phyloP scores from a whole-genome alignment of 495 filamentous ascomycete genomes.

The Penicillium herquei region DNA sequence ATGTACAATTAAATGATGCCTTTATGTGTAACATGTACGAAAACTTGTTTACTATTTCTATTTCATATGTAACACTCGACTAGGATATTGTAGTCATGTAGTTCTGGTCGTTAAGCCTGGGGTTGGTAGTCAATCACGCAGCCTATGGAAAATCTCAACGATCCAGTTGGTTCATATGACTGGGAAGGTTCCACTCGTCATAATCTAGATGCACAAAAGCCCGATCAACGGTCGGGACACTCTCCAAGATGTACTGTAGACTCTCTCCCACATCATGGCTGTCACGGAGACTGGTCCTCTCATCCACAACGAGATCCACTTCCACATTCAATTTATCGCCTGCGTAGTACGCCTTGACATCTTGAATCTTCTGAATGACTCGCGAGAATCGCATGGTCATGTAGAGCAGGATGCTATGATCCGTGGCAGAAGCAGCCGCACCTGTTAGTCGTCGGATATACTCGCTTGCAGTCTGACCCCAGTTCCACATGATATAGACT shows the following conservation, averaged over 20 bases:
- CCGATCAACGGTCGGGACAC: conserved; percentile 70
- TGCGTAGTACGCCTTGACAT: conserved; percentile 82
- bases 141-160: conserved; percentile 5
- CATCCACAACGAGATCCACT: conserved; percentile 78
- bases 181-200: conserved; percentile 75
- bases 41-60: not conserved
- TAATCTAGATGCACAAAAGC: conserved; percentile 84
- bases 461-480: conserved; percentile 69
- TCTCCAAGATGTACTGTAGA: conserved; percentile 87
- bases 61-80: not conserved
- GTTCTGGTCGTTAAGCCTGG: no score
- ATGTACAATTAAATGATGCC: conserved; percentile 28
- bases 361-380: conserved; percentile 83
- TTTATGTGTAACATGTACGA: conserved; percentile 13
- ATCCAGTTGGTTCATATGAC: conserved; percentile 70
- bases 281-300: conserved; percentile 73
- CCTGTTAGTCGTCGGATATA: conserved; percentile 86
- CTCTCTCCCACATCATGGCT: conserved; percentile 88
- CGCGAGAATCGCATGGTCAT: conserved; percentile 93
- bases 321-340: conserved; percentile 91
- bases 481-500: conserved; percentile 80
- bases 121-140: no score
- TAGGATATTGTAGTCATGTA: no score
- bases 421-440: conserved; percentile 72
- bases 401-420: conserved; percentile 85